Percentiles rank a stretch among this genome's conserved stretches.
Conservation (phyloP, 208 protist genomes). For the Trypanosoma melophagium region DNA sequence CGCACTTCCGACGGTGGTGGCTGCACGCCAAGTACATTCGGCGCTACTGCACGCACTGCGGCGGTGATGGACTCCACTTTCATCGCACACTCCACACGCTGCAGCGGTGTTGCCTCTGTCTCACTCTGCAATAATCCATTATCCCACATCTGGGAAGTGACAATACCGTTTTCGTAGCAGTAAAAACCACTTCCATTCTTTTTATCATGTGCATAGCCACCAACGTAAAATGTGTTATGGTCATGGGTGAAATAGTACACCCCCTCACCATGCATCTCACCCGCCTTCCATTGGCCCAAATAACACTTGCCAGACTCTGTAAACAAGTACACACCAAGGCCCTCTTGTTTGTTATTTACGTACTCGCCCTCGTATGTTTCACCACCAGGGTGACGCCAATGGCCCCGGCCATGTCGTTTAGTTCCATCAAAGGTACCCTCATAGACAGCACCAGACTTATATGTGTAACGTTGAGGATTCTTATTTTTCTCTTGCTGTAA, state of each 20-base stretch:
- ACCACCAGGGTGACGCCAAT: constrained; percentile 76
- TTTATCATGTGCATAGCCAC: constrained; percentile 77
- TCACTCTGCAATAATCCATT: constrained; percentile 59
- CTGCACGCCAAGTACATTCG: constrained; percentile 56
- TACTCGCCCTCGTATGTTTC: constrained; percentile 90
- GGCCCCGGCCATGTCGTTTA: constrained; percentile 73
- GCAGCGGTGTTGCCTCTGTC: constrained; percentile 57
- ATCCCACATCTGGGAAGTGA: constrained; percentile 81
- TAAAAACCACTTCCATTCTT: constrained; percentile 83
- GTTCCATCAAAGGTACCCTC: constrained; percentile 80
- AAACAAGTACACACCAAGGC: constrained; percentile 83
- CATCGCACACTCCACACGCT: constrained; percentile 56
- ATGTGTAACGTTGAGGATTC: constrained; percentile 51
- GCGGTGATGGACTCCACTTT: constrained; percentile 43
- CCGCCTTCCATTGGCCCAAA: constrained; percentile 74
- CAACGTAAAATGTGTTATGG: constrained; percentile 63
- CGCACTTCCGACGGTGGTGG: constrained; percentile 63
- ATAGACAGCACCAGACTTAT: constrained; percentile 86
- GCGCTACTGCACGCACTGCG: constrained; percentile 58
- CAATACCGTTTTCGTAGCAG: constrained; percentile 80
- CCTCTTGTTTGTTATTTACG: constrained; percentile 80
- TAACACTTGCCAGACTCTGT: constrained; percentile 70
- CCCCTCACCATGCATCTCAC: constrained; percentile 84
- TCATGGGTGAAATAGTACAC: constrained; percentile 83
- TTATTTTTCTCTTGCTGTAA: not conserved